Evolutionary conservation across 805 yeast species (phyloP).

Genomic region (Yarrowia alimentaria): DNA sequence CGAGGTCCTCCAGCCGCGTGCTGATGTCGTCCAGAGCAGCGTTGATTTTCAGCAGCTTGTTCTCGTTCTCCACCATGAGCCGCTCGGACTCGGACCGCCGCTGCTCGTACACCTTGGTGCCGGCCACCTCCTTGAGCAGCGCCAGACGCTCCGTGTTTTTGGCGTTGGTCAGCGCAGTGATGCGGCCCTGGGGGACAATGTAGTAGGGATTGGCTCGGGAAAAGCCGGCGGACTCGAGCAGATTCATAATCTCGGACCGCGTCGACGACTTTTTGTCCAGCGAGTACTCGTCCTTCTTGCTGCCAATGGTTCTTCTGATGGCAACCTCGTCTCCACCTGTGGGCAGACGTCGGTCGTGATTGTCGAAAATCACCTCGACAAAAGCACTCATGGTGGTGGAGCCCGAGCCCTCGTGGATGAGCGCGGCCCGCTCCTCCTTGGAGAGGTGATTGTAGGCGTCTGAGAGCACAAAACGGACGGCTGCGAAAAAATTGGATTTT

Average conservation of each 20-base stretch:
- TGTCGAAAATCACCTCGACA: constrained; percentile 87
- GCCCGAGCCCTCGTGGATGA: constrained; percentile 84
- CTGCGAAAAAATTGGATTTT: constrained; percentile 92
- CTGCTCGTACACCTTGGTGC: constrained; percentile 85
- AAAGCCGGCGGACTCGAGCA: constrained; percentile 89
- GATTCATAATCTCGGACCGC: constrained; percentile 73
- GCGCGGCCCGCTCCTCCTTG: constrained; percentile 79
- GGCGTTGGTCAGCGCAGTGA: constrained; percentile 83
- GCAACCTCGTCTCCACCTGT: constrained; percentile 64
- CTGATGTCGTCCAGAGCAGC: constrained; percentile 70
- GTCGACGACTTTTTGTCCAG: constrained; percentile 77
- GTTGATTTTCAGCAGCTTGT: constrained; percentile 67
- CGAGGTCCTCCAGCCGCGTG: constrained; percentile 71
- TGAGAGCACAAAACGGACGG: constrained; percentile 85
- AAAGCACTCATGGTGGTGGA: constrained; percentile 81
- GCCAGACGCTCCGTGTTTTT: constrained; percentile 78
- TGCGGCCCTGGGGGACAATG: constrained; percentile 95
- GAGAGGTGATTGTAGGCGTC: constrained; percentile 85
- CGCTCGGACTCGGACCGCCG: constrained; percentile 74
- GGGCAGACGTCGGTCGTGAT: constrained; percentile 72
- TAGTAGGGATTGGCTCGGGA: constrained; percentile 88
- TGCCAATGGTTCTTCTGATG: constrained; percentile 86
- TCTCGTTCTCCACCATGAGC: constrained; percentile 72
- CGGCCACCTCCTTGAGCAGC: constrained; percentile 87
- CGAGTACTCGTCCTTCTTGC: constrained; percentile 87